These are phyloP conservation scores for Garcia nutans DNA, from an alignment of 345 rosid genomes.

Conservation along the genomic window DNA sequence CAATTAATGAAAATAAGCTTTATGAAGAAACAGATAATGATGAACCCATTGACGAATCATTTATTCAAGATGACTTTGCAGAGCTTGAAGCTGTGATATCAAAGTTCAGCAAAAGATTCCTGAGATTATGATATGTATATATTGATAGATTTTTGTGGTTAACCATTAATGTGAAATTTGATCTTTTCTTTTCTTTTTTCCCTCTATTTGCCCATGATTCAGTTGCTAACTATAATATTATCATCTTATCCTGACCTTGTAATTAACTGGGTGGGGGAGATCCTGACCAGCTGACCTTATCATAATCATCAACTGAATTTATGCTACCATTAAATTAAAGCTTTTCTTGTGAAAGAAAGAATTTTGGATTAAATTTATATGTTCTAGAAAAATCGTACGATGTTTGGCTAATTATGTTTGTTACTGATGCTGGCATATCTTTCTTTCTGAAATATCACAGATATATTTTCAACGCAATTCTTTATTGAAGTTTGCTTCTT, in stretches of 20 bases:
- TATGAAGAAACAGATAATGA: constrained; percentile 61
- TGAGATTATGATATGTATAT: constrained; percentile 6
- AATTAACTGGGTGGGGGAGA: not conserved
- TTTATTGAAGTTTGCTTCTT: constrained; percentile 45
- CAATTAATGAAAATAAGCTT: constrained; percentile 72
- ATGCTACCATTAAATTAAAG: not conserved
- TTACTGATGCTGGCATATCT: constrained; percentile 10
- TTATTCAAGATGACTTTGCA: constrained; percentile 55
- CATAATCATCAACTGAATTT: not conserved
- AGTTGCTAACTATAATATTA: not conserved
- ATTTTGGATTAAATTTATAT: not conserved
- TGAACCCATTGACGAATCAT: constrained; percentile 61
- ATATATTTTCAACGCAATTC: constrained; percentile 57
- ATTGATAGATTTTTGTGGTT: not conserved
- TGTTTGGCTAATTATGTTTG: not conserved
- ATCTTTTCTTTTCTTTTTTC: not conserved
- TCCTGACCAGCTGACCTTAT: not conserved
- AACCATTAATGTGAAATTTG: not conserved
- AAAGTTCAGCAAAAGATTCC: constrained; percentile 45
- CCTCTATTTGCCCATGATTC: not conserved
- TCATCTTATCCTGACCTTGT: not conserved
- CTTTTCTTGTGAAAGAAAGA: not conserved
- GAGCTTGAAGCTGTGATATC: constrained; percentile 87
- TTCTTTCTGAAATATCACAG: constrained; percentile 35
- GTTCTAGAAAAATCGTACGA: not conserved